These are phyloP conservation scores for Cryptococcus neoformans DNA, from an alignment of 1,284 basidiomycete species.

Conservation along the genomic window DNA sequence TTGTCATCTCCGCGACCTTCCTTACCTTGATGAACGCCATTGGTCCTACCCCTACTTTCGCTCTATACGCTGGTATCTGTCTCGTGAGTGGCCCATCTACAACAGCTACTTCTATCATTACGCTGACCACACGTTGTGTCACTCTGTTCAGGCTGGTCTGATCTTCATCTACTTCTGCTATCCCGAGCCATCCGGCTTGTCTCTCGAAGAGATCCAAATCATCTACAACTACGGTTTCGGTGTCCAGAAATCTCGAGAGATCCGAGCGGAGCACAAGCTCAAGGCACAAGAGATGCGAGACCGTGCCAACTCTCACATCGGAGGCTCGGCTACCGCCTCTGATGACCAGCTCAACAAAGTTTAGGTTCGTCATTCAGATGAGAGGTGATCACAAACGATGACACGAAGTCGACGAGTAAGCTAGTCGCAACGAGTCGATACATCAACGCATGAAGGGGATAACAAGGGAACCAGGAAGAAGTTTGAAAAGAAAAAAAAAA, in stretches of 20 bases:
- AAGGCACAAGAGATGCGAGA: constrained; percentile 25
- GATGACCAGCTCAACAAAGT: constrained; percentile 5
- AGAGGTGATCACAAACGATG: too few relatives aligned
- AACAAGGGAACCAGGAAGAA: too few relatives aligned
- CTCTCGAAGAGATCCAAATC: constrained; percentile 47
- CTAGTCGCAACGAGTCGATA: too few relatives aligned
- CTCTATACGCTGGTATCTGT: constrained; percentile 45
- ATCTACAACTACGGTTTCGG: constrained; percentile 47
- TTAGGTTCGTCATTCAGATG: too few relatives aligned
- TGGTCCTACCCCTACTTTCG: constrained; percentile 42
- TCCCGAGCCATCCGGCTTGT: constrained; percentile 45
- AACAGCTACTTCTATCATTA: not conserved
- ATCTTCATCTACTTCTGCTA: constrained; percentile 49
- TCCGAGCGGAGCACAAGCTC: constrained; percentile 32
- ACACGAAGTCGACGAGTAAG: too few relatives aligned
- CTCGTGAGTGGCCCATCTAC: constrained; percentile 16
- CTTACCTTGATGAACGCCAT: constrained; percentile 73
- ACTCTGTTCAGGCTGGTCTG: constrained; percentile 24
- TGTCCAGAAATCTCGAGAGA: constrained; percentile 41
- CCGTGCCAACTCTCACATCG: not conserved
- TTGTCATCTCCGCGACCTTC: constrained; percentile 73
- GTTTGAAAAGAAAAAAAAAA: too few relatives aligned
- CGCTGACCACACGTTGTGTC: constrained; percentile 2
- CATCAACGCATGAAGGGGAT: too few relatives aligned
- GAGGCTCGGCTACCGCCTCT: not conserved